phyloP scores from a whole-genome alignment of 495 filamentous ascomycete species.

The Hypoxylon trugodes region DNA sequence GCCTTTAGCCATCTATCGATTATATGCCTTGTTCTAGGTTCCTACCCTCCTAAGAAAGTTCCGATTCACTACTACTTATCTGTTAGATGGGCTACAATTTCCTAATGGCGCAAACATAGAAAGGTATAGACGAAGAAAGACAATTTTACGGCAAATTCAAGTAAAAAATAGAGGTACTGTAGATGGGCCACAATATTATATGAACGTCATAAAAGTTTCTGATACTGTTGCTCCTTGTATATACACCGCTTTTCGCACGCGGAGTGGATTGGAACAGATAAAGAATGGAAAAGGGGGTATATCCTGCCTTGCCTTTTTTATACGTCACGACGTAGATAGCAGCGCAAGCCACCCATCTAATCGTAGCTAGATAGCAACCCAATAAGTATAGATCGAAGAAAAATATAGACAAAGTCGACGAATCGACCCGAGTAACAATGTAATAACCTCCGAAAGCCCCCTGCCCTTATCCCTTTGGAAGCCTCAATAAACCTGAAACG shows the following conservation, averaged over 20 bases:
- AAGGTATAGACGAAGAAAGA: background rate
- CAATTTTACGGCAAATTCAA: background rate
- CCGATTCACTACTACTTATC: too few relatives aligned
- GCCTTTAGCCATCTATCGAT: too few relatives aligned
- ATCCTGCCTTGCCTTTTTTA: conserved; percentile 34
- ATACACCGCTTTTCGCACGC: conserved; percentile 9
- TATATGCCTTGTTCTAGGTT: too few relatives aligned
- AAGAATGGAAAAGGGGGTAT: conserved; percentile 22
- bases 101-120: too few relatives aligned
- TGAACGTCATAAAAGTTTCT: background rate
- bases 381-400: background rate
- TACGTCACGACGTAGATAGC: conserved; percentile 1
- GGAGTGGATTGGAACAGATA: background rate
- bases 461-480: background rate
- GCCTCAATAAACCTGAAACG: background rate
- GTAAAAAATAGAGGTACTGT: background rate
- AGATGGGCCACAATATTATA: background rate
- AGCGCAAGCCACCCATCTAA: background rate
- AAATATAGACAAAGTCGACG: conserved; percentile 2
- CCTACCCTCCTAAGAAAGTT: too few relatives aligned
- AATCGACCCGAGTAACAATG: background rate
- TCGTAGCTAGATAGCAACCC: background rate
- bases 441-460: background rate
- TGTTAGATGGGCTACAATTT: too few relatives aligned
- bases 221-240: conserved; percentile 10